Conservation (phyloP, 768 basidiomycete species). For the Clitopilus hobsonii region DNA sequence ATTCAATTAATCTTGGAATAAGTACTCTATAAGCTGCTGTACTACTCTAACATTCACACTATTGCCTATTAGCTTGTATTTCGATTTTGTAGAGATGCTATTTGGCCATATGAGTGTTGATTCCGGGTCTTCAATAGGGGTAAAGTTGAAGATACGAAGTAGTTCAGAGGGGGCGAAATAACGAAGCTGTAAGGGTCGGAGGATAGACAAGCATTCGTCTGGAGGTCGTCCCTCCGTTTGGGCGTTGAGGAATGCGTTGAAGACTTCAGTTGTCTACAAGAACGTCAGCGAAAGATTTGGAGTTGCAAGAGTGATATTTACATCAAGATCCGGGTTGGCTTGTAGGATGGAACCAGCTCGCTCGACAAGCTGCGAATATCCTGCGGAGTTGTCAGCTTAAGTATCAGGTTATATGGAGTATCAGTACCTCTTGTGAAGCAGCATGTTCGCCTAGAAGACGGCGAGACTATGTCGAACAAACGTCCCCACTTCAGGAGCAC, state of each 20-base stretch:
- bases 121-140: constrained; percentile 15
- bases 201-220: constrained; percentile 42
- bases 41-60: constrained; percentile 80
- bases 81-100: constrained; percentile 56
- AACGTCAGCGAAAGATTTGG: not conserved
- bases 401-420: not conserved
- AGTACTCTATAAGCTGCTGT: constrained; percentile 51
- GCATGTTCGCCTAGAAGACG: constrained; percentile 58
- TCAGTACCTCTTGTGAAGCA: constrained; percentile 77
- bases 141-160: constrained; percentile 62
- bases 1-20: constrained; percentile 32
- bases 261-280: constrained; percentile 53
- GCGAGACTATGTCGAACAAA: constrained; percentile 74
- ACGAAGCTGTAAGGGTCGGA: constrained; percentile 58
- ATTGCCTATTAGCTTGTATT: constrained; percentile 77
- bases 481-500: constrained; percentile 72
- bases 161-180: constrained; percentile 77
- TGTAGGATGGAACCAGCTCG: constrained; percentile 76
- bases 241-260: constrained; percentile 48
- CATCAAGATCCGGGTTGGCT: constrained; percentile 62
- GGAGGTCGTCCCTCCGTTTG: constrained; percentile 28
- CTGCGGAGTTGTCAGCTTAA: constrained; percentile 24
- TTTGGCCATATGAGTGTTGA: constrained; percentile 58
- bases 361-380: constrained; percentile 75
- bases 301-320: constrained; percentile 21